Base-by-base conservation (phyloP, 139 green algal species). In the Parachlorella kessleri region DNA sequence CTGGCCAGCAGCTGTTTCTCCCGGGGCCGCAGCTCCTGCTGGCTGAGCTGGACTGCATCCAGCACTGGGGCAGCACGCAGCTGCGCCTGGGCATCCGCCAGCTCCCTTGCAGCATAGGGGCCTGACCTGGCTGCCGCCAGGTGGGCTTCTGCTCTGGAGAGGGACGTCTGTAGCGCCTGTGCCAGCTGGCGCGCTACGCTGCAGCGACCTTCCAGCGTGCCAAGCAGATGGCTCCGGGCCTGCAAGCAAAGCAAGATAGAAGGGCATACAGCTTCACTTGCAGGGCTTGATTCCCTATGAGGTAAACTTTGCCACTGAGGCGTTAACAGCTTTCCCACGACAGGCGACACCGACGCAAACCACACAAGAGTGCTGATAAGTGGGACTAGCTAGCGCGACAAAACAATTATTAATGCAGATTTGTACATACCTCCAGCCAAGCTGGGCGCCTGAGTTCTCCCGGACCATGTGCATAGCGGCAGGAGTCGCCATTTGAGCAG, bases 401-500 rank as follows among this genome's bases (percentile, higher is more conserved):
- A 32, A 7, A 59, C 28, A 63, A 23, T 10, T 2, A 30, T 35
- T 10, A 35, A 26, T 24, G 38, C 36, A 24, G 24, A 24, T 32
- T 73, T 30, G 21, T 37, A 28, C 24, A 38, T n/a, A 73, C 68
- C 68, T 55, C 3, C 38, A 73, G 5, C 21, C 40, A 54, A 3
- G 23, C 28, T 26, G 70, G 70, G 28, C 28, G 41, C 41, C 30
- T 41, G n/a, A 75, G 70, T 10, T 75, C 41, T 28, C 38, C 28
- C 14, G 38, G 41, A 6, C 70, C 70, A 40, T 75, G 70, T 35
- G 70, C 70, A 63, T 32, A 75, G 32, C 70, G 55, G 41, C 70
- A 75, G 10, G 28, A 24, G 26, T 64, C 8, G 41, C 70, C 70
- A 28, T 42, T 41, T 7, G 42, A 23, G 18, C 70, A 75, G 14